Base-by-base conservation (phyloP, 2,329 filamentous ascomycete genomes). In the Cytospora piceae region DNA sequence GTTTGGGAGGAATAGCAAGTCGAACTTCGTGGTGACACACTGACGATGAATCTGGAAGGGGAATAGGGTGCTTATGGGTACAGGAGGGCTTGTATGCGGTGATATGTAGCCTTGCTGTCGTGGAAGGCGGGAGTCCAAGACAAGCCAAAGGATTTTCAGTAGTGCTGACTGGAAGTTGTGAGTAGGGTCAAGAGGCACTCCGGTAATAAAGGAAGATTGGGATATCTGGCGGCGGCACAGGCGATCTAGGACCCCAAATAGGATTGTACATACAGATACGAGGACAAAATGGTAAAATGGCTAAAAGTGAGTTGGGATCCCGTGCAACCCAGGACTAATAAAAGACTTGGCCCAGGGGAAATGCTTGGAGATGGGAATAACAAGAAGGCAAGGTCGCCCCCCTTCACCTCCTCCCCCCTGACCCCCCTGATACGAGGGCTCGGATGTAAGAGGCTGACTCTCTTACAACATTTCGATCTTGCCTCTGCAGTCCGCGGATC, bases 81-180 rank as follows among this genome's bases (percentile, higher is more conserved):
- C 39, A 63, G 39, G 22, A 51, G 11, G 49, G 42, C 61, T 51
- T 32, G 29, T 39, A 24, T 49, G 53, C 15, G 4, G 39, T 42
- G 60, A n/a, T 27, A 24, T 15, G 27, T 56, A 64, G 60, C 58
- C 31, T 58, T 37, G 54, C 57, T 37, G 39, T 42, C 17, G 32
- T 54, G 53, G 29, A 37, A 29, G 27, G 27, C 27, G 22, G 61
- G 22, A 54, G 58, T 58, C 46, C 34, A 64, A 64, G 34, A 55
- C 52, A 34, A 39, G 49, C 65, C 65, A 64, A 55, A 51, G 29
- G 49, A 42, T 42, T 58, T 37, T 51, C 31, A 52, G 54, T 64
- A 67, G 65, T 64, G 65, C 65, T 64, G 65, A 67, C 65, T 34
- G 54, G 22, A 42, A 53, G 27, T 56, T 20, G 27, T 54, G 53